Evolutionary conservation across 129 eudicot genomes (phyloP), one percentile per base, ranked within the genome.

Genomic region (Helianthus tuberosus): DNA sequence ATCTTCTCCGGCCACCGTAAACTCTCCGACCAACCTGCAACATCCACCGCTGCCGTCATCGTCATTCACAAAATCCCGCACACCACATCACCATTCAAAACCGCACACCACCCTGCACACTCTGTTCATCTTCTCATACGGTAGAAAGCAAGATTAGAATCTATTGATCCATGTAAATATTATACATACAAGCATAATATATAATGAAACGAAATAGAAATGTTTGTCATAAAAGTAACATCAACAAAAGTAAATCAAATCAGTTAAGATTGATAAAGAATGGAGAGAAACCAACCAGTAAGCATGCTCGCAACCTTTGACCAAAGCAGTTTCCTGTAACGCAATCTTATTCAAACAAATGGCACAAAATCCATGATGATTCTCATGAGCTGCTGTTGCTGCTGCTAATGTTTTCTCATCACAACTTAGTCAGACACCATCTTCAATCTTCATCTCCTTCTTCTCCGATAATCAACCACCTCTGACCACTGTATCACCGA

Each of bases 221-320:
- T 12, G 15, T 73, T 25, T 23, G 44, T 16, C 20, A 1, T 48
- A 59, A 5, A 58, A 58, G 5, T 48, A 3, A 35, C 13, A 39
- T n/a, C 5, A 29, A 41, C 61, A 68, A 68, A 68, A 46, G 15
- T 32, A 49, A 27, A 73, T 14, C 48, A 16, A n/a, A n/a, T n/a
- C n/a, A n/a, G 44, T 46, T 46, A 0, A 29, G 5, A 47, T 15
- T 9, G 46, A 61, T 5, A 20, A 60, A 38, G 14, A 46, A 39
- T 58, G 11, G 44, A 25, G 75, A 77, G 74, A 39, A 39, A 87
- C 86, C 72, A 88, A 91, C 99, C 97, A 94, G 96, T 88, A 94
- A 80, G 99, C 93, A 79, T 94, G 99, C 89, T 94, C 99, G 93
- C 99, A 94, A 85, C 99, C 99, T 91, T 94, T 94, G 17, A 94